phyloP scores from a whole-genome alignment of 1,284 basidiomycete genomes.

The Microbotryum lychnidis-dioicae region DNA sequence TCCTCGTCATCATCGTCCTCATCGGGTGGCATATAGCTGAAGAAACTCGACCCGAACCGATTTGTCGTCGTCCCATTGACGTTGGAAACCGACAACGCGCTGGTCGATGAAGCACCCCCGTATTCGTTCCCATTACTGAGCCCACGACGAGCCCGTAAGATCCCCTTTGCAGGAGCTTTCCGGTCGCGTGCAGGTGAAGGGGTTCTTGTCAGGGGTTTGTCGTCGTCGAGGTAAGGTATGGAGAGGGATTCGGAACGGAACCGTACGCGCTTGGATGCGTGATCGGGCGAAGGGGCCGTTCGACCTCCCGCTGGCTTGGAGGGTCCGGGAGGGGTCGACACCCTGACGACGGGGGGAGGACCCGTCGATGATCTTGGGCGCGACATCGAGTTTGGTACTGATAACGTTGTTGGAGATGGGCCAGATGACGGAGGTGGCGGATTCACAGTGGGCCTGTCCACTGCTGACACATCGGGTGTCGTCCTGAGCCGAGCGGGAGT shows the following conservation, averaged over 20 bases:
- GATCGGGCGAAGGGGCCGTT: conserved; percentile 6
- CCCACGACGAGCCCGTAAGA: conserved; percentile 4
- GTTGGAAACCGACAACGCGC: background rate
- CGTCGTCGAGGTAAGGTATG: conserved; percentile 6
- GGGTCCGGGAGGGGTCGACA: background rate
- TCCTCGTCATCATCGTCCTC: no score
- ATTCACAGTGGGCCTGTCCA: no score
- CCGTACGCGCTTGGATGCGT: conserved; percentile 5
- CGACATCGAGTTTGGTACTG: background rate
- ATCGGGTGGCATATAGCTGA: background rate
- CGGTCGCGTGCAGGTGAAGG: conserved; percentile 13
- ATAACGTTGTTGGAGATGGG: background rate
- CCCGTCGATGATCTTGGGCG: background rate
- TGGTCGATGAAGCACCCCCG: background rate
- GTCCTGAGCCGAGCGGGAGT: background rate
- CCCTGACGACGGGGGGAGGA: background rate
- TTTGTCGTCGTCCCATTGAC: background rate
- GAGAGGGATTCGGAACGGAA: background rate
- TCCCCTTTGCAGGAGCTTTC: background rate
- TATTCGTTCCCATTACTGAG: background rate
- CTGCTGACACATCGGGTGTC: no score
- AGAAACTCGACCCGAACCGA: background rate
- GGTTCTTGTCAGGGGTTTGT: conserved; percentile 1
- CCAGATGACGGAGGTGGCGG: background rate
- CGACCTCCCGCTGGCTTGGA: conserved; percentile 2